Percentiles rank a stretch among this genome's conserved stretches.
Evolutionary conservation across 495 filamentous ascomycete genomes (phyloP).

Genomic region (Jackrogersella multiformis): DNA sequence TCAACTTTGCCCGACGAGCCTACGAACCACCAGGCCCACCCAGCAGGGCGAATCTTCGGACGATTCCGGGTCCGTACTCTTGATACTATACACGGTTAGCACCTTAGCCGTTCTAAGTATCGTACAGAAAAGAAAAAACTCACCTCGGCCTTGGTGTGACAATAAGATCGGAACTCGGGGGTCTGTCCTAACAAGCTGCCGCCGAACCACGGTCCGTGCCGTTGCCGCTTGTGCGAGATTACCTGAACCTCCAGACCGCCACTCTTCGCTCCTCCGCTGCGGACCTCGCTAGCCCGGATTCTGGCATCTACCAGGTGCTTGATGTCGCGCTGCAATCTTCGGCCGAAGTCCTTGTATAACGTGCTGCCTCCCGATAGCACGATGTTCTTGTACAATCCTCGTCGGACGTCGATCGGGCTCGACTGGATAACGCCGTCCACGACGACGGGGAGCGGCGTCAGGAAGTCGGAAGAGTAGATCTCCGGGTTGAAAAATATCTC

Average conservation of each 20-base stretch:
- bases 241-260: slow-evolving; percentile 96
- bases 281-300: slow-evolving; percentile 73
- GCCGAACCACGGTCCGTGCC: slow-evolving; percentile 99
- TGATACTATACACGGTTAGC: slow-evolving; percentile 69
- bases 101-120: slow-evolving; percentile 25
- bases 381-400: slow-evolving; percentile 99
- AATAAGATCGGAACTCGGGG: slow-evolving; percentile 98
- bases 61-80: slow-evolving; percentile 93
- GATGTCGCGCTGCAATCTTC: slow-evolving; percentile 95
- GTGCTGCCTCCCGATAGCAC: slow-evolving; percentile 96
- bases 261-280: slow-evolving; percentile 88
- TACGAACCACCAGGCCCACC: slow-evolving; percentile 84
- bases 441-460: slow-evolving; percentile 91
- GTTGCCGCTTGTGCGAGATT: slow-evolving; percentile 93
- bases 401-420: slow-evolving; percentile 94
- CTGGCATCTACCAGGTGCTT: slow-evolving; percentile 84
- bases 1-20: slow-evolving; percentile 48
- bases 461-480: slow-evolving; percentile 97
- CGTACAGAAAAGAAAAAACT: slow-evolving; percentile 22
- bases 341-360: slow-evolving; percentile 96
- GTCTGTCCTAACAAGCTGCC: slow-evolving; percentile 96
- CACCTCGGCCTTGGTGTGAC: slow-evolving; percentile 92
- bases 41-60: slow-evolving; percentile 91
- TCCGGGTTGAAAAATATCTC: slow-evolving; percentile 99
- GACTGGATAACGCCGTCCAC: slow-evolving; percentile 97